Evolutionary conservation across 176 grass and related monocot genomes (phyloP).

Genomic region (Typha latifolia): DNA sequence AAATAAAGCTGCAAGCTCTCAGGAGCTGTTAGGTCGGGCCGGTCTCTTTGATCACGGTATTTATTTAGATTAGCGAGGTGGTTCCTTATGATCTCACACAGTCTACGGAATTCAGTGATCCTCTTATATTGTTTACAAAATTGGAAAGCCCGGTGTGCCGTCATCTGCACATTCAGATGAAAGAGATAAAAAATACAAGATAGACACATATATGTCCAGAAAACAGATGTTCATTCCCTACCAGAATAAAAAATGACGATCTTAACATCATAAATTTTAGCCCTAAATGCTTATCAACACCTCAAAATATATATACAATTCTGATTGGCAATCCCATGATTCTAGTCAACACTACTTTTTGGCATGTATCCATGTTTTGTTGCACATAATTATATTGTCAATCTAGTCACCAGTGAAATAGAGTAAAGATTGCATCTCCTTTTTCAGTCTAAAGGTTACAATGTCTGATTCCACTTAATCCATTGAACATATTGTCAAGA

Average conservation of each 20-base stretch:
- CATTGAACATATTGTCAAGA: too few relatives aligned
- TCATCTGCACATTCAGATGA: conserved; percentile 55
- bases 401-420: neutral
- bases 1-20: conserved; percentile 86
- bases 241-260: too few relatives aligned
- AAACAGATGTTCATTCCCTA: too few relatives aligned
- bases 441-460: too few relatives aligned
- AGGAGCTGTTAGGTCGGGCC: conserved; percentile 66
- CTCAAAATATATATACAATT: too few relatives aligned
- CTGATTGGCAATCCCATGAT: too few relatives aligned
- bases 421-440: neutral
- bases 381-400: too few relatives aligned
- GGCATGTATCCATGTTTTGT: too few relatives aligned
- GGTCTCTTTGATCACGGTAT: conserved; percentile 88
- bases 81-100: conserved; percentile 94
- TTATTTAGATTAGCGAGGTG: conserved; percentile 93
- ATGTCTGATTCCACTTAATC: too few relatives aligned
- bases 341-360: too few relatives aligned
- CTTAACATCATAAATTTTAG: too few relatives aligned
- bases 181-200: conserved; percentile 7
- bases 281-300: too few relatives aligned
- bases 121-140: conserved; percentile 98
- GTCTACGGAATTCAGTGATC: conserved; percentile 82
- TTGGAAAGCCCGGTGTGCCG: conserved; percentile 85
- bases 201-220: neutral